Conservation (phyloP, 176 grass and related monocot genomes). For the Eleusine indica region DNA sequence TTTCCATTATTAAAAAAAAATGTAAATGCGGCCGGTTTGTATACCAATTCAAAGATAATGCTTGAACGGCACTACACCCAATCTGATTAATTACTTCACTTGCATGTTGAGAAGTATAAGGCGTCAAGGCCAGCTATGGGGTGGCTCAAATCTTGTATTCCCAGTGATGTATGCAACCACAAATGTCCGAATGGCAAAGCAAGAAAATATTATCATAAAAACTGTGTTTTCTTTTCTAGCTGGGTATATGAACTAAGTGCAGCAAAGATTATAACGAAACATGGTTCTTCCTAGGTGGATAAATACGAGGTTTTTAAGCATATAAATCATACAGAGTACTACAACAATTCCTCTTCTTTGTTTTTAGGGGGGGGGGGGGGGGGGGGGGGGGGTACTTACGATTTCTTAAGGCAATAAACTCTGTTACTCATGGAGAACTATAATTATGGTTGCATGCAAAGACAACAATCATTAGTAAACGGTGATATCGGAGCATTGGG, state of each 20-base stretch:
- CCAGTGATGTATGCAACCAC: neutral
- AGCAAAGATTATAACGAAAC: neutral
- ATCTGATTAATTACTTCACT: constrained; percentile 45
- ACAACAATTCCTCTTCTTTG: neutral
- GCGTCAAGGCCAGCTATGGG: constrained; percentile 17
- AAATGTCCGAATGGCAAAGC: constrained; percentile 1
- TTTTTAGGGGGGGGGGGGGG: neutral
- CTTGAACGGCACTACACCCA: constrained; percentile 21
- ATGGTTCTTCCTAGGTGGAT: neutral
- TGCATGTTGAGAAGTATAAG: constrained; percentile 19
- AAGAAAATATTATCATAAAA: neutral
- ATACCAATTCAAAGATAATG: constrained; percentile 41
- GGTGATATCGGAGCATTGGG: constrained; percentile 57
- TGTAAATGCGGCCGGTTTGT: neutral
- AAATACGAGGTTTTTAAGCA: neutral
- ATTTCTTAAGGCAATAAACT: neutral
- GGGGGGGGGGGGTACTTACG: neutral
- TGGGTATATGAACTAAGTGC: neutral
- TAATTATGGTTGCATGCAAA: constrained; percentile 6
- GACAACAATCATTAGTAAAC: constrained; percentile 39
- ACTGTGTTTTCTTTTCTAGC: constrained; percentile 8
- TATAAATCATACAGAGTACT: neutral
- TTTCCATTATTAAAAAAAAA: too few relatives aligned
- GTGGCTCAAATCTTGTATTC: neutral
- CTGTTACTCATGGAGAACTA: neutral